Conservation (phyloP, 2,329 filamentous ascomycete genomes). For the Drechslera avenae region DNA sequence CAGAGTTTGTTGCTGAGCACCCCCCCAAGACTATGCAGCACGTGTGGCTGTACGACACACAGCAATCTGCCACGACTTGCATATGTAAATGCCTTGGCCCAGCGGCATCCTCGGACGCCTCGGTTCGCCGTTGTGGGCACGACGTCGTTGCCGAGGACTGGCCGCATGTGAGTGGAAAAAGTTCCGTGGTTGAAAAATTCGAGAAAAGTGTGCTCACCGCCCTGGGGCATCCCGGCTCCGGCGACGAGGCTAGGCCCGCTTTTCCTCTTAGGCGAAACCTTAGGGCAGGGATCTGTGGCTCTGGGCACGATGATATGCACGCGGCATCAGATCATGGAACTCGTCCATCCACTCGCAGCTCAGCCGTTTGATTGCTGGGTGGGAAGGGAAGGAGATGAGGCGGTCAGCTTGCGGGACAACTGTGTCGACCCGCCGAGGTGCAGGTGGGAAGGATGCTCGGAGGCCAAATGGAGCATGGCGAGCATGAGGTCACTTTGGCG, state of each 20-base stretch:
- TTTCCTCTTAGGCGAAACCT: conserved; percentile 29
- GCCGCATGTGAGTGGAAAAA: conserved; percentile 20
- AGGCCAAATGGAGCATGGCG: conserved; percentile 10
- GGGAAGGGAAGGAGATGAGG: conserved; percentile 24
- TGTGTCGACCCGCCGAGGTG: conserved; percentile 22
- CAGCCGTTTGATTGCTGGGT: conserved; percentile 28
- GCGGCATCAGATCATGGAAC: conserved; percentile 40
- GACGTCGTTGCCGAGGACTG: conserved; percentile 20
- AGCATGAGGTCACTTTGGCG: conserved; percentile 24
- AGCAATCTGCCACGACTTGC: no score
- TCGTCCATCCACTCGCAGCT: conserved; percentile 21
- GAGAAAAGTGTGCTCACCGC: conserved; percentile 41
- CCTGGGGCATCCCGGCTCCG: conserved; percentile 28
- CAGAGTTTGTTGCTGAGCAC: conserved; percentile 13
- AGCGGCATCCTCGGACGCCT: not conserved
- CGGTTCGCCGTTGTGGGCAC: conserved; percentile 6
- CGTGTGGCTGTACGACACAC: no score
- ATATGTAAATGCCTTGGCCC: no score
- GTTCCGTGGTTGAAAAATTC: conserved; percentile 25
- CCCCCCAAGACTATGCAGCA: not conserved
- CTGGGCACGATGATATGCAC: conserved; percentile 41
- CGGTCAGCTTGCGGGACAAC: conserved; percentile 38
- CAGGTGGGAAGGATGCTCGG: conserved; percentile 20
- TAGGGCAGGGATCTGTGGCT: conserved; percentile 30
- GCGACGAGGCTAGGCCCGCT: conserved; percentile 40